These are phyloP conservation scores for Xylaria sp. DNA, from an alignment of 2,329 filamentous ascomycete species.

Conservation along the genomic window DNA sequence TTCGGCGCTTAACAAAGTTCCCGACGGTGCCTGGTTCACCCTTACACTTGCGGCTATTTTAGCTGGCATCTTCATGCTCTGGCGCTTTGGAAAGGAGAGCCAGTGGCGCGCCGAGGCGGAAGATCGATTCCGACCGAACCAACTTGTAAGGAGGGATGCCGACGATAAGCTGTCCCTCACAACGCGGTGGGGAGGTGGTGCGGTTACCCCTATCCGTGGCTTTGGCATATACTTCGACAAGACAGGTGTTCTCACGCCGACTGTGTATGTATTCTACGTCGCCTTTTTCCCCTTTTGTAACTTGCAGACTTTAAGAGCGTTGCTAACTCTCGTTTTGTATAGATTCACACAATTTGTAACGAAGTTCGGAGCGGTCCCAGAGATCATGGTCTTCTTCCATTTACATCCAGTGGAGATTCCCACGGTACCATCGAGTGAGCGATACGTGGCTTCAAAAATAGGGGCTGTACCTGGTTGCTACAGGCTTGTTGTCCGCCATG, in stretches of 20 bases:
- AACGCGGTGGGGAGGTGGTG: slow-evolving; percentile 56
- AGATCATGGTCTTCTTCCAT: slow-evolving; percentile 80
- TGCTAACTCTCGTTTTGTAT: slow-evolving; percentile 4
- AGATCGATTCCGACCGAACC: slow-evolving; percentile 65
- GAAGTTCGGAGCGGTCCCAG: slow-evolving; percentile 75
- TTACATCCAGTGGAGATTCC: slow-evolving; percentile 72
- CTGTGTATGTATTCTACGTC: slow-evolving; percentile 53
- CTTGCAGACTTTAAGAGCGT: not conserved
- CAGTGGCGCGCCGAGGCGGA: slow-evolving; percentile 78
- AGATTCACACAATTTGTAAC: slow-evolving; percentile 76
- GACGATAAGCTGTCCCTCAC: slow-evolving; percentile 50
- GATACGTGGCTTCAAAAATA: slow-evolving; percentile 59
- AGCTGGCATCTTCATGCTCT: slow-evolving; percentile 74
- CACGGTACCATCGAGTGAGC: slow-evolving; percentile 60
- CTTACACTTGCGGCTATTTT: slow-evolving; percentile 72
- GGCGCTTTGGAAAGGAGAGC: slow-evolving; percentile 82
- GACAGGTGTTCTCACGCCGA: slow-evolving; percentile 71
- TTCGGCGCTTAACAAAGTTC: slow-evolving; percentile 76
- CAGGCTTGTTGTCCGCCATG: slow-evolving; percentile 75
- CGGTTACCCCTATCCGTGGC: slow-evolving; percentile 62
- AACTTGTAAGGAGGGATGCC: slow-evolving; percentile 47
- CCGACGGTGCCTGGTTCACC: slow-evolving; percentile 83
- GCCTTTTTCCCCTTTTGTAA: not conserved
- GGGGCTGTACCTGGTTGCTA: slow-evolving; percentile 71
- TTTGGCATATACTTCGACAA: slow-evolving; percentile 85